Base-by-base conservation (phyloP, 371 early-diverging fungal species). In the Syncephalastrum racemosum region DNA sequence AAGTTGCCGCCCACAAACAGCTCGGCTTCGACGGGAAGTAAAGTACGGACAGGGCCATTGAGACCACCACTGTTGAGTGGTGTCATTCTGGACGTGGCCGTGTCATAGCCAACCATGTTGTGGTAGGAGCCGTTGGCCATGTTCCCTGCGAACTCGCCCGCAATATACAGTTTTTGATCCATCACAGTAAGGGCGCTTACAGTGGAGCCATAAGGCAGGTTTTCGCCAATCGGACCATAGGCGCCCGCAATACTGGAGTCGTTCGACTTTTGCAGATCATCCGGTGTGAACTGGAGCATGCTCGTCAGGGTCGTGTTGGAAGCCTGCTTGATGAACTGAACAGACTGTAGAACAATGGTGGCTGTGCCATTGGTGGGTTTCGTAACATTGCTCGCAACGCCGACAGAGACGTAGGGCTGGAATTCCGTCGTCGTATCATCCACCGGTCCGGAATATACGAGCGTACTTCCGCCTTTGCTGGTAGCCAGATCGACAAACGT, bases 321-420 rank as follows among this genome's bases (percentile, higher is more conserved):
- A 4, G 81, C 64, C 4, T 58, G 58, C 56, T 82, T 85, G 27
- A 82, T 69, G 53, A 79, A 83, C 58, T 82, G 83, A 14, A 85
- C 70, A 19, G 78, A 70, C 54, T 79, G 71, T 4, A 80, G 82
- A 5, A 76, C 68, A 8, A 87, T 52, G 0, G 67, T 58, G 16
- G 64, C 74, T 2, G 58, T 62, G 8, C 64, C n/a, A 48, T 57
- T 48, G 18, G 61, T 39, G 3, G 63, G 52, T 5, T 36, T 44
- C 0, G 63, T 68, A 14, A 65, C 68, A 42, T 69, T 66, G 25
- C 68, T 56, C 8, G 76, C 53, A 1, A 74, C 23, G 0, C 64
- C 46, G 1, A 87, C 47, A 1, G 62, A 63, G 1, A 84, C 70
- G 47, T 71, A 71, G 1, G 87, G 87, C 23, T 70, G 50, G 52